These are phyloP conservation scores for Onygena corvina DNA, from an alignment of 2,329 filamentous ascomycete species.

Conservation along the genomic window DNA sequence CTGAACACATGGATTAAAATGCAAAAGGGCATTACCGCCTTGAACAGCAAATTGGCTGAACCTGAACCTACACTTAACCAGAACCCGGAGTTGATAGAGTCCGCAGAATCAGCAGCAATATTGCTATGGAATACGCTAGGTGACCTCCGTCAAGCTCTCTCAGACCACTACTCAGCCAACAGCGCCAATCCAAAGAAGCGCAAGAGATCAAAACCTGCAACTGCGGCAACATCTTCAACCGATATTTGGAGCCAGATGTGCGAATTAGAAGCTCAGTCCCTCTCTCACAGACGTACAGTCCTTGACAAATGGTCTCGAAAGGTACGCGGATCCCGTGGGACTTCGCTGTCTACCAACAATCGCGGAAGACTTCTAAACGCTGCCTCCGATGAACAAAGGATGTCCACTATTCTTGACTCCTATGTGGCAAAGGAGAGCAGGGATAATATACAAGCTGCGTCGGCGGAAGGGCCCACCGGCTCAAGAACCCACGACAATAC, in stretches of 20 bases:
- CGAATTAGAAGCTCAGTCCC: constrained; percentile 48
- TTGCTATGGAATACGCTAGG: constrained; percentile 65
- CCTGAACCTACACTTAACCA: constrained; percentile 17
- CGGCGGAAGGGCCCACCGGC: constrained; percentile 28
- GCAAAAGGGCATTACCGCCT: constrained; percentile 74
- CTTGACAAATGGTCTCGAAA: constrained; percentile 88
- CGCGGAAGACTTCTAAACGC: constrained; percentile 50
- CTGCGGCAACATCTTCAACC: constrained; percentile 43
- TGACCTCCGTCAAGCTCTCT: constrained; percentile 31
- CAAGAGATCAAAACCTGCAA: constrained; percentile 41
- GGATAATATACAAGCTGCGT: constrained; percentile 13
- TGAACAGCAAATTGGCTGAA: constrained; percentile 35
- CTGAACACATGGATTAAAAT: constrained; percentile 84
- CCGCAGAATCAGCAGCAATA: constrained; percentile 74
- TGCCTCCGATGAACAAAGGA: constrained; percentile 41
- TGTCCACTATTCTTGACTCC: constrained; percentile 35
- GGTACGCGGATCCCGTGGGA: constrained; percentile 43
- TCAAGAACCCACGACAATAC: constrained; percentile 74
- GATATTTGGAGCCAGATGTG: constrained; percentile 64
- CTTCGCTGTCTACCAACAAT: constrained; percentile 36
- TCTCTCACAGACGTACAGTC: constrained; percentile 53
- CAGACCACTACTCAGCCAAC: constrained; percentile 27
- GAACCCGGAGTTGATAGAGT: constrained; percentile 46
- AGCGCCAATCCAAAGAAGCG: constrained; percentile 29
- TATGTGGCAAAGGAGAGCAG: constrained; percentile 33